Evolutionary conservation across 306 rosid genomes (phyloP).

Genomic region (Quercus mongolica): DNA sequence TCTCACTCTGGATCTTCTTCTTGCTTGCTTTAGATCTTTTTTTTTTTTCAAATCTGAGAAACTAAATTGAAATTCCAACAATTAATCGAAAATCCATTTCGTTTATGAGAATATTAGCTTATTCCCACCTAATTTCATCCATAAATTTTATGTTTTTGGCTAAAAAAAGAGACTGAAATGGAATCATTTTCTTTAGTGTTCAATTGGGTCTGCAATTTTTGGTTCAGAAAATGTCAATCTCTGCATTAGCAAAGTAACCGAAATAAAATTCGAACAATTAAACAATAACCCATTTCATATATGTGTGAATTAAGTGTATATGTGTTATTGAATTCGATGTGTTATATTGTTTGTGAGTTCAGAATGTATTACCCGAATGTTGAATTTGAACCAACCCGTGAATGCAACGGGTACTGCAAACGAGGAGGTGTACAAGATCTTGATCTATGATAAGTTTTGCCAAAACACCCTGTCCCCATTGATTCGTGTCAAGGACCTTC

Average conservation of each 20-base stretch:
- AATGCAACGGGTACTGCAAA: slow-evolving; percentile 66
- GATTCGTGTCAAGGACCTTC: slow-evolving; percentile 87
- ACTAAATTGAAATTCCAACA: neutral
- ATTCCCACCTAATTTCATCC: neutral
- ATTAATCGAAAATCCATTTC: neutral
- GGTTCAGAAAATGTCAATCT: neutral
- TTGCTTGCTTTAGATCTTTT: slow-evolving; percentile 4
- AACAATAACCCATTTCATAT: neutral
- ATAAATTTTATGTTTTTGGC: neutral
- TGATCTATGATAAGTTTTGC: slow-evolving; percentile 84
- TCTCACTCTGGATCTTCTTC: neutral
- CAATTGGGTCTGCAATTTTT: neutral
- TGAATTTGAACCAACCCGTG: slow-evolving; percentile 90
- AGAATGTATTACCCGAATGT: slow-evolving; percentile 87
- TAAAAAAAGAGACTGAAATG: neutral
- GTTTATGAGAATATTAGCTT: neutral
- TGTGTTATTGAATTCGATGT: slow-evolving; percentile 21
- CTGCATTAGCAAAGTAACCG: too few species aligned
- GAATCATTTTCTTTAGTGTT: neutral
- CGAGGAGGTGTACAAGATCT: slow-evolving; percentile 90
- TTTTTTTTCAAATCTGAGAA: neutral
- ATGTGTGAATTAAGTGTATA: neutral
- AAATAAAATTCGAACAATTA: neutral
- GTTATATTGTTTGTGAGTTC: slow-evolving; percentile 17
- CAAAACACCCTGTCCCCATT: slow-evolving; percentile 83